Base-by-base conservation (phyloP, 129 eudicot genomes). In the Flaveria ramosissima region DNA sequence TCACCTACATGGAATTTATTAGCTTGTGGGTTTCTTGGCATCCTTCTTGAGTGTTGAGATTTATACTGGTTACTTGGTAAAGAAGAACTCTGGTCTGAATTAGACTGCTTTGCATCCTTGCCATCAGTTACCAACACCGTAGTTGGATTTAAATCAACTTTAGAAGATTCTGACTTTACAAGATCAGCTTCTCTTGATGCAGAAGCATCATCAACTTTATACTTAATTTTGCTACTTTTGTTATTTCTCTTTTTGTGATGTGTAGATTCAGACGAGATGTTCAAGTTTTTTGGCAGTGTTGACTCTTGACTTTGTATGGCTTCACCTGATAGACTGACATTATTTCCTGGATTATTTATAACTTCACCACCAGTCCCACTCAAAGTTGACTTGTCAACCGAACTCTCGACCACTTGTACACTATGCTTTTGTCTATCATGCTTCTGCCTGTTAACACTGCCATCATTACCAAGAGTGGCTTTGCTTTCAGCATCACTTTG, bases 1-100 rank as follows among this genome's bases (percentile, higher is more conserved):
- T 91, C 99, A 83, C 73, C 71, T 36, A 85, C 86, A 76, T 87
- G 98, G 46, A 72, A 78, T 80, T 83, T 83, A 81, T 81, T 82
- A 69, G 78, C 84, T 82, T 87, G 98, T 69, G 84, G 86, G 64
- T 63, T 89, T 78, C 87, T 91, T 32, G 86, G 82, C 80, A 81
- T 55, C 82, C 90, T 82, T 66, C 93, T 90, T 24, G 90, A 73
- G 64, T 80, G 84, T 74, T 91, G 96, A 71, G 85, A 77, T 80
- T 88, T 94, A 88, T 86, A 68, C 68, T 84, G 89, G 77, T 62
- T 82, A 64, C 67, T 67, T 47, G 81, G 76, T 63, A 83, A 62
- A 69, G 89, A 73, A 55, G 86, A 76, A 32, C 8, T 36, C 47
- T 71, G 69, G 43, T 88, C 91, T 20, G 64, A 43, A 47, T 68